A percentile compares a stretch with the other conserved stretches of the same genome.
phyloP scores from a whole-genome alignment of 306 rosid species.

The Phaseolus lunatus region DNA sequence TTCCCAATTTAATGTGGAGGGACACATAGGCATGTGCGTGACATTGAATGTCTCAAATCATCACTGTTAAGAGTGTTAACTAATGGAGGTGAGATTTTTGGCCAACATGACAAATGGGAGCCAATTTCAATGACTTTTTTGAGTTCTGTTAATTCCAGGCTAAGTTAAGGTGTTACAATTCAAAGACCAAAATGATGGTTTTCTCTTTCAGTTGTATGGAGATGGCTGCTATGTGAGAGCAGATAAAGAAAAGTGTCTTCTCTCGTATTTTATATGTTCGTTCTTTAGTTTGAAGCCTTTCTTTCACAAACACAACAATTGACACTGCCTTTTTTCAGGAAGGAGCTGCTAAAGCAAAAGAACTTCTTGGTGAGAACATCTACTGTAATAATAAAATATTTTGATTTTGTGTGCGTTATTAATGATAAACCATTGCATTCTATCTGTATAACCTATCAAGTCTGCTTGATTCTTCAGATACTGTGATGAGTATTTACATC shows the following conservation, averaged over 20 bases:
- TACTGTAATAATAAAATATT: conserved; percentile 23
- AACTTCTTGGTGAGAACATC: conserved; percentile 71
- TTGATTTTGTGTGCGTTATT: background rate
- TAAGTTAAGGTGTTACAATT: background rate
- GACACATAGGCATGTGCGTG: too few relatives aligned
- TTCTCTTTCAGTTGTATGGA: conserved; percentile 9
- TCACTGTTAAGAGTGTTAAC: too few relatives aligned
- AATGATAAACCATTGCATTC: conserved; percentile 9
- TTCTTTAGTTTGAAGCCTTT: conserved; percentile 27
- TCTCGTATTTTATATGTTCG: conserved; percentile 22
- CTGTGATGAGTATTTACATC: conserved; percentile 78
- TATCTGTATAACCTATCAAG: conserved; percentile 12
- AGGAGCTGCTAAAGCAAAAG: conserved; percentile 74
- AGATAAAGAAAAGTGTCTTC: conserved; percentile 1
- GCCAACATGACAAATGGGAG: too few relatives aligned
- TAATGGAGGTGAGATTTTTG: too few relatives aligned
- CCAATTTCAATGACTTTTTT: too few relatives aligned
- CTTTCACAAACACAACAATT: conserved; percentile 19
- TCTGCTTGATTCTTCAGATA: conserved; percentile 59
- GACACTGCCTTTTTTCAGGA: conserved; percentile 67
- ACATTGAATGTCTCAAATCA: too few relatives aligned
- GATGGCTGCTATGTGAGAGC: conserved; percentile 24
- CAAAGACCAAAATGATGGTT: background rate
- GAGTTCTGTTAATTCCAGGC: background rate
- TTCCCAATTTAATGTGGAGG: too few relatives aligned